phyloP scores from a whole-genome alignment of 208 protist genomes.

The Herpetomonas samuelpessoai region DNA sequence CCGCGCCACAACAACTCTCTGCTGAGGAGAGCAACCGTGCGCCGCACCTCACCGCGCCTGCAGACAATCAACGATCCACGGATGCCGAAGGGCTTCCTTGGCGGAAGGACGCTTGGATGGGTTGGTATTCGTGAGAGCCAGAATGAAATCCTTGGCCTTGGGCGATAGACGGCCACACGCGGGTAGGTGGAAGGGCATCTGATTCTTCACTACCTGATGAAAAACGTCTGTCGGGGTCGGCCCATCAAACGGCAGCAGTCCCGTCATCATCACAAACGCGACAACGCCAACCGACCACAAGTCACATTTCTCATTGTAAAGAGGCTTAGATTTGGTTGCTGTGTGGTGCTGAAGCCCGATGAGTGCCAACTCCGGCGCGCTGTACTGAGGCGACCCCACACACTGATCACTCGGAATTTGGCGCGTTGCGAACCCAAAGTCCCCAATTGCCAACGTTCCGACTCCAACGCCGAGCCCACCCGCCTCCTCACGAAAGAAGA shows the following conservation, averaged over 20 bases:
- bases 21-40: too few species aligned
- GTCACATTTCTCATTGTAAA: slow-evolving; percentile 90
- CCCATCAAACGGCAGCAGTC: slow-evolving; percentile 78
- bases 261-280: slow-evolving; percentile 78
- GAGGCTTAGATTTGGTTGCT: slow-evolving; percentile 17
- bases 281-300: slow-evolving; percentile 90
- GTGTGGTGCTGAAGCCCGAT: slow-evolving; percentile 43
- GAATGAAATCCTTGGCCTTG: slow-evolving; percentile 52
- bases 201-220: slow-evolving; percentile 39
- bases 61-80: slow-evolving; percentile 25
- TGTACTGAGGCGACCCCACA: slow-evolving; percentile 84
- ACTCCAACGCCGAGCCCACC: slow-evolving; percentile 14
- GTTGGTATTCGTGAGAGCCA: slow-evolving; percentile 48
- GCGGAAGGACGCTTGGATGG: slow-evolving; percentile 58
- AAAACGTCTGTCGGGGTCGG: slow-evolving; percentile 63
- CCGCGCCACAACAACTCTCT: too few species aligned
- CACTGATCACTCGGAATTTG: slow-evolving; percentile 44
- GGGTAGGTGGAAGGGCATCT: slow-evolving; percentile 68
- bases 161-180: slow-evolving; percentile 27
- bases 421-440: slow-evolving; percentile 96
- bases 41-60: background rate
- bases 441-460: slow-evolving; percentile 91
- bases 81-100: slow-evolving; percentile 51
- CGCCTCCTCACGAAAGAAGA: slow-evolving; percentile 95
- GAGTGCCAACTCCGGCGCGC: slow-evolving; percentile 74